These are phyloP conservation scores for Claviceps africana DNA, from an alignment of 2,329 filamentous ascomycete species.

Conservation along the genomic window DNA sequence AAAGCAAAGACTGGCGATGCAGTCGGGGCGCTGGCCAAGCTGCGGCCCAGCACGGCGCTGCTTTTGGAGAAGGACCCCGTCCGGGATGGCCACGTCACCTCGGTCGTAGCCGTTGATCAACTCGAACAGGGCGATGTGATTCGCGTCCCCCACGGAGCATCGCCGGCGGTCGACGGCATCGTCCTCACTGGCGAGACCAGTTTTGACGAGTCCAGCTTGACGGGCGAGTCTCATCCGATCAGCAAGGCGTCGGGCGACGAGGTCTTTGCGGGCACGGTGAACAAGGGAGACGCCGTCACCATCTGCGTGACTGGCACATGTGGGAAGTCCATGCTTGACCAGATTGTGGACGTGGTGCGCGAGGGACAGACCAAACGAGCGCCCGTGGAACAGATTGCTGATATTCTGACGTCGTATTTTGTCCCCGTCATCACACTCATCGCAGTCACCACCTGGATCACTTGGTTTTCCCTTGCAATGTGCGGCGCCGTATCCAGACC, in stretches of 20 bases:
- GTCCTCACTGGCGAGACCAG: constrained; percentile 47
- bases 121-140: constrained; percentile 65
- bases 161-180: constrained; percentile 70
- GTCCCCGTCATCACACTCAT: constrained; percentile 58
- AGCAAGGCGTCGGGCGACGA: constrained; percentile 48
- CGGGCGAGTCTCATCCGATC: constrained; percentile 59
- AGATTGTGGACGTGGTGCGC: constrained; percentile 62
- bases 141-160: constrained; percentile 62
- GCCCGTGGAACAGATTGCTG: constrained; percentile 62
- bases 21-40: constrained; percentile 61
- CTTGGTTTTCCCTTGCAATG: constrained; percentile 54
- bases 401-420: constrained; percentile 61
- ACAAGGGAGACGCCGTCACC: constrained; percentile 49
- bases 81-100: constrained; percentile 20
- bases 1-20: constrained; percentile 84
- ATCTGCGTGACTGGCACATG: constrained; percentile 49
- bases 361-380: constrained; percentile 66
- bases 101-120: constrained; percentile 45
- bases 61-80: constrained; percentile 40
- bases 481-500: constrained; percentile 40
- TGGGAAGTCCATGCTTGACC: constrained; percentile 63
- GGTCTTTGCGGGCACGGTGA: constrained; percentile 62
- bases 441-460: constrained; percentile 55
- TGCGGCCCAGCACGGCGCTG: constrained; percentile 64
- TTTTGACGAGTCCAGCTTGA: constrained; percentile 86